Evolutionary conservation across 768 basidiomycete species (phyloP), one percentile per base, ranked within the genome.

Genomic region (Phaeolepiota aurea): DNA sequence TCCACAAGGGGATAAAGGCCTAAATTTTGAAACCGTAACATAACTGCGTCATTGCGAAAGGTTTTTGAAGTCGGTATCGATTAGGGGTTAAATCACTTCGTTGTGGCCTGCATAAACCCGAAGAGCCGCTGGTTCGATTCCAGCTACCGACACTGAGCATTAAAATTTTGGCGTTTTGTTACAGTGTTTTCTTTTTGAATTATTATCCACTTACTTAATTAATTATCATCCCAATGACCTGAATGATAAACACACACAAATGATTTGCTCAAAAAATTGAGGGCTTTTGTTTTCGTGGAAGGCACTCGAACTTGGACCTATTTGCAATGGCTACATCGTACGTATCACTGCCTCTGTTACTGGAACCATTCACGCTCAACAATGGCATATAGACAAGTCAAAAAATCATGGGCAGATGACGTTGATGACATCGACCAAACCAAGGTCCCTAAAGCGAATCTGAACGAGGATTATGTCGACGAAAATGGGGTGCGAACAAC

Each of bases 371-470:
- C 3, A 43, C 20, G 3, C 22, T 25, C 38, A 37, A 20, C 9
- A 12, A 30, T 13, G 15, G n/a, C 35, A 41, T 46, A 71, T 68
- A 44, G 56, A 56, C 67, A 56, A 37, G n/a, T 14, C 7, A 87
- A 84, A 68, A 86, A 79, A 14, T 87, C 85, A 4, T 91, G 87
- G 87, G 87, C 87, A 31, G 87, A 90, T 62, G 86, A 90, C 45
- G 79, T 87, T 50, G 85, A 87, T 56, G 85, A 87, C 37, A 67
- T 79, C 47, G 83, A 79, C 28, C 23, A 41, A 20, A 43, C 69
- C 69, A 77, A 53, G 67, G 63, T 43, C 72, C 64, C 33, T 79
- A 71, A 69, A 64, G 7, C 25, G 7, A 28, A 28, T 28, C n/a
- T 28, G 25, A 28, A 64, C 48, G 74, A 84, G 50, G 85, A 90